Conservation (phyloP, 441 rosid species). For the Corymbia calophylla region DNA sequence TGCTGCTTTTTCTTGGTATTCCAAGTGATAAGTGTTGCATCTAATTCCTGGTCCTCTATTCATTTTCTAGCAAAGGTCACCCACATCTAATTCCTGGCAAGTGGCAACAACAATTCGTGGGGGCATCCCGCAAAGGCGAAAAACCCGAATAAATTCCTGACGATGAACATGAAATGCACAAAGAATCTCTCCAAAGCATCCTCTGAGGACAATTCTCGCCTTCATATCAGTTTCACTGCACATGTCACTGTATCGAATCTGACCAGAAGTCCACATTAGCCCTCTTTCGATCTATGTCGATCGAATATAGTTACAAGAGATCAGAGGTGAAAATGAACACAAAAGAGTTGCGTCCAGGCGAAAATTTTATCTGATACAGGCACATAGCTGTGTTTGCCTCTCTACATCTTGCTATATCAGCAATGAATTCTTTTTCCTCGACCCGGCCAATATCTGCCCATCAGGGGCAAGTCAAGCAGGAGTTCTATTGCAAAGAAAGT, state of each 20-base stretch:
- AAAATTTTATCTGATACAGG: neutral
- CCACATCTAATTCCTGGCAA: neutral
- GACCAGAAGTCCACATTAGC: neutral
- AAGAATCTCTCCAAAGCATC: neutral
- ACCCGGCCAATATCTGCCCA: neutral
- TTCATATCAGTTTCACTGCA: neutral
- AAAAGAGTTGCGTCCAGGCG: neutral
- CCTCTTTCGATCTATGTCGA: neutral
- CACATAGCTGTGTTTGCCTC: neutral
- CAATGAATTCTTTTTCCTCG: neutral
- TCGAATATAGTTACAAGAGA: neutral
- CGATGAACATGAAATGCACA: neutral
- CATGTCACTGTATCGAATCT: neutral
- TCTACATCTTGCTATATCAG: neutral
- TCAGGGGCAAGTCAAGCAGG: neutral
- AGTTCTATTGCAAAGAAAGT: neutral
- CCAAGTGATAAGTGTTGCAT: constrained; percentile 20
- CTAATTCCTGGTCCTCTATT: constrained; percentile 10
- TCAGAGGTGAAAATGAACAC: neutral
- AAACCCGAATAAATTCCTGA: neutral
- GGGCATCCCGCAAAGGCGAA: neutral
- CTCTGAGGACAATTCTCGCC: neutral
- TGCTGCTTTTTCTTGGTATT: constrained; percentile 3
- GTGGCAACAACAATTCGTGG: neutral
- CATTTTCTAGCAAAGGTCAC: neutral